These are phyloP conservation scores for Rhizophlyctis rosea DNA, from an alignment of 192 early-diverging fungal genomes.

Conservation along the genomic window DNA sequence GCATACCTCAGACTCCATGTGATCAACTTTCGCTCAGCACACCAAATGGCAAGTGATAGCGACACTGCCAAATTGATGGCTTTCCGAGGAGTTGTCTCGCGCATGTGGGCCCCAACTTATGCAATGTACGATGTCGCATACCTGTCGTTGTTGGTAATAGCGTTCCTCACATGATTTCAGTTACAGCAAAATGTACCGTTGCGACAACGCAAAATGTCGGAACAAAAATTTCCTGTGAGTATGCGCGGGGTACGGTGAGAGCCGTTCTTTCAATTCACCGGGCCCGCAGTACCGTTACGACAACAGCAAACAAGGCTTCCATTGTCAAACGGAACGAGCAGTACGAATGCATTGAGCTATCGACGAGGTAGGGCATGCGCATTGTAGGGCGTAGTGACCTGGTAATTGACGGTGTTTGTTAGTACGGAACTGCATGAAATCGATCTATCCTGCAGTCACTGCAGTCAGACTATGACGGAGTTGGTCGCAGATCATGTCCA, in stretches of 20 bases:
- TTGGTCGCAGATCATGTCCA: constrained; percentile 10
- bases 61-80: constrained; percentile 1
- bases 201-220: constrained; percentile 15
- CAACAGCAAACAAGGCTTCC: neutral
- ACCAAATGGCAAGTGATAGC: neutral
- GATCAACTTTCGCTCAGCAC: neutral
- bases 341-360: neutral
- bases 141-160: neutral
- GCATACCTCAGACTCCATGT: neutral
- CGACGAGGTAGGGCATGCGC: neutral
- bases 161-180: neutral
- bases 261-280: neutral
- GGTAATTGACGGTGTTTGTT: neutral
- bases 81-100: constrained; percentile 6
- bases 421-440: constrained; percentile 12
- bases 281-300: neutral
- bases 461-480: constrained; percentile 13
- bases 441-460: constrained; percentile 13
- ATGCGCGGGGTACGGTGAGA: neutral
- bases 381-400: neutral
- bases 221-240: constrained; percentile 10
- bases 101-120: constrained; percentile 3
- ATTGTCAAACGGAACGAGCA: constrained; percentile 1
- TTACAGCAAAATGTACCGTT: constrained; percentile 4
- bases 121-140: neutral